Base-by-base conservation (phyloP, 2,329 filamentous ascomycete species). In the Ramularia endophylla region DNA sequence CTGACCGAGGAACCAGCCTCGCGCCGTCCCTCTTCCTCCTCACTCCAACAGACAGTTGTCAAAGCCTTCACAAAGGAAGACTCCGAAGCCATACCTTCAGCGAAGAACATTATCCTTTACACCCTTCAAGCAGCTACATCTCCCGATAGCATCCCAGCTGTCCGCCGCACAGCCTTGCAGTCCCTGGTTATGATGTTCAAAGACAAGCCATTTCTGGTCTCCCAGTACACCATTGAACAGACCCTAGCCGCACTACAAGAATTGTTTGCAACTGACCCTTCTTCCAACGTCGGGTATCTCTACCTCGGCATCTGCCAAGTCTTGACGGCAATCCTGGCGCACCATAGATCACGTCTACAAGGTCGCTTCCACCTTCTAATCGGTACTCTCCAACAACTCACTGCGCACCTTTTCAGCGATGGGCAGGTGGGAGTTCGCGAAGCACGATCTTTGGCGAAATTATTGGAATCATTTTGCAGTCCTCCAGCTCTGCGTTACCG, bases 361-460 rank as follows among this genome's bases (percentile, higher is more conserved):
- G 77, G 77, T 6, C 75, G 79, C 17, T 75, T 75, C 60, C 77
- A 82, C 52, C 64, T 82, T 8, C 61, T 82, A 12, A 60, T 80
- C 5, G 67, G 70, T 0, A 63, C 74, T 9, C 67, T 82, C 43
- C 73, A 79, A 51, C 62, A 62, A 9, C 67, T 82, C 1, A 59
- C 81, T 2, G 65, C 68, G 40, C 73, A 72, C 37, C 68, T 82
- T 8, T 80, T 80, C 67, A 32, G 17, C 13, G 17, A 17, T 13
- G 6, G 3, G 8, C 12, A 34, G 20, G 54, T 35, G 64, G 64
- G 65, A 46, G 27, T 64, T 12, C 61, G 65, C 13, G 72, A 74
- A 43, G 73, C 72, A 2, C 60, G 65, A 1, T 65, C 70, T 29
- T 77, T 73, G 50, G 68, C 74, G 1, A 71, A 75, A 8, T 62